Evolutionary conservation across 768 basidiomycete genomes (phyloP).

Genomic region (Suillus tomentosus): DNA sequence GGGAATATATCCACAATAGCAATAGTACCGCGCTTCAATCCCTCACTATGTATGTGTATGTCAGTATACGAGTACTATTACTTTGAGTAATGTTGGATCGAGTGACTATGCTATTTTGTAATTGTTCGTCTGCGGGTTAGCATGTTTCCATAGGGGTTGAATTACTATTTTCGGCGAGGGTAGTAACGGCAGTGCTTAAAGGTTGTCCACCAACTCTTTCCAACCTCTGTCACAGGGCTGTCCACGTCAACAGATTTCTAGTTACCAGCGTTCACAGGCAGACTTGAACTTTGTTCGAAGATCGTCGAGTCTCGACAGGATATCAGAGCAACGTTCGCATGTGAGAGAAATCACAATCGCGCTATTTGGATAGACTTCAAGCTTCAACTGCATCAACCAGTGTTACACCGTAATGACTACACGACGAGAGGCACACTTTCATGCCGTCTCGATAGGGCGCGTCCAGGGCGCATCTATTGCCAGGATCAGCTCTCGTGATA

Average conservation of each 20-base stretch:
- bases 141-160: neutral
- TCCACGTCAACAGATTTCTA: neutral
- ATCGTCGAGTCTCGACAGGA: neutral
- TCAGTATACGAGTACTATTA: too few relatives aligned
- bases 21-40: too few relatives aligned
- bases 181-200: neutral
- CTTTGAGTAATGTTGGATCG: too few relatives aligned
- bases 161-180: conserved; percentile 1
- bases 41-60: too few relatives aligned
- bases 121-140: too few relatives aligned
- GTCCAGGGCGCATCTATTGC: conserved; percentile 44
- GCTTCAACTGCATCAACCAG: neutral
- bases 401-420: conserved; percentile 34
- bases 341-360: neutral
- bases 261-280: neutral
- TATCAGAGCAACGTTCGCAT: neutral
- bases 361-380: neutral
- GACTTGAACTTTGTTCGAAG: neutral
- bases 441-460: conserved; percentile 57
- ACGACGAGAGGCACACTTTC: conserved; percentile 43
- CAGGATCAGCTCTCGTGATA: conserved; percentile 52
- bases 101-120: neutral
- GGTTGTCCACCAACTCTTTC: neutral
- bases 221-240: neutral
- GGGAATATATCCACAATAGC: too few relatives aligned